These are phyloP conservation scores for Porpolomopsis calyptriformis DNA, from an alignment of 768 basidiomycete genomes.

Conservation along the genomic window DNA sequence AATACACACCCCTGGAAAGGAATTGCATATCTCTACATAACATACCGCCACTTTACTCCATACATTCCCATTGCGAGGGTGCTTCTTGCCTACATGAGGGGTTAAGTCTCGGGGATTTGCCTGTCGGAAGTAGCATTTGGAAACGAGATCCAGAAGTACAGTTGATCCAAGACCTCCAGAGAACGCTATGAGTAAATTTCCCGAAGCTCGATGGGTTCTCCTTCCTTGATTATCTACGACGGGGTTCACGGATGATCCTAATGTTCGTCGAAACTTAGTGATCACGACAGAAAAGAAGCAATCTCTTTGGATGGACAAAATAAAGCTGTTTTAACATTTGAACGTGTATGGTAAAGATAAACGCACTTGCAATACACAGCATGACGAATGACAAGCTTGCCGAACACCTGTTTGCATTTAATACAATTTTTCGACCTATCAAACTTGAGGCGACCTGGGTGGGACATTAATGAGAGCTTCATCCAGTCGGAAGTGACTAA, in stretches of 20 bases:
- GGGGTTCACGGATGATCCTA: conserved; percentile 56
- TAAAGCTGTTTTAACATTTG: background rate
- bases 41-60: conserved; percentile 57
- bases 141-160: conserved; percentile 58
- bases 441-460: conserved; percentile 51
- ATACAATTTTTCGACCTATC: conserved; percentile 59
- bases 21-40: conserved; percentile 60
- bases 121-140: conserved; percentile 43
- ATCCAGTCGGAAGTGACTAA: conserved; percentile 23
- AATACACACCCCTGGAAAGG: conserved; percentile 47
- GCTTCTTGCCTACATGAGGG: conserved; percentile 46
- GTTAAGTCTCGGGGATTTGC: conserved; percentile 20
- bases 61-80: conserved; percentile 50
- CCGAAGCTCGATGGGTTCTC: conserved; percentile 52
- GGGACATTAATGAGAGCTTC: background rate
- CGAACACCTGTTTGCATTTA: conserved; percentile 58
- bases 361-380: conserved; percentile 77
- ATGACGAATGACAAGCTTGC: conserved; percentile 66
- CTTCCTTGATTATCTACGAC: conserved; percentile 45
- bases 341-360: background rate
- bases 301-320: conserved; percentile 26
- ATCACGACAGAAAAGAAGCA: conserved; percentile 59
- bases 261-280: conserved; percentile 50
- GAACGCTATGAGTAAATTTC: conserved; percentile 57
- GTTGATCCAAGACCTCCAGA: conserved; percentile 78